Base-by-base conservation (phyloP, 2,329 filamentous ascomycete genomes). In the Phoma sp. region DNA sequence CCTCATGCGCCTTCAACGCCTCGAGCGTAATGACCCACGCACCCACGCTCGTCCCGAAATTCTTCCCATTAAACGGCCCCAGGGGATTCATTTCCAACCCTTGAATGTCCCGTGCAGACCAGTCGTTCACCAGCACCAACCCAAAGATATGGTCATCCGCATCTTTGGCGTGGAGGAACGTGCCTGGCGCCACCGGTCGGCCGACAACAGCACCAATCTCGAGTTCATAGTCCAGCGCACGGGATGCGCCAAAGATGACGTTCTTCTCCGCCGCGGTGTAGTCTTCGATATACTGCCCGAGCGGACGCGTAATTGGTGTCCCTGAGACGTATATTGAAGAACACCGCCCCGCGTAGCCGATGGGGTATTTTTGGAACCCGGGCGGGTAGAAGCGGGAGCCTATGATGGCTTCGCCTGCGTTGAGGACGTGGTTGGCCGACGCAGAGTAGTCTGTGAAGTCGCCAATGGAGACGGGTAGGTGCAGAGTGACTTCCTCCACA, bases 31-130 rank as follows among this genome's bases (percentile, higher is more conserved):
- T 69, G 11, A 88, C 74, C 86, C 86, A 88, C 0, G 86, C 84
- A 0, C 82, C 84, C 18, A 88, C 82, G 0, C 78, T 80, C 0
- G 84, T 88, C 6, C 78, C 80, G 36, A 87, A 86, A 26, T 80
- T 82, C 67, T 88, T 89, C 2, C 81, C 79, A 43, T 87, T 85
- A 46, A 87, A 78, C 0, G 86, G 86, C 0, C 85, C 85, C 0
- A 87, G 71, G 0, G 84, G 84, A 2, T 75, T 76, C 84, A 87
- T 87, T 60, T 88, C 86, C 18, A 84, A 74, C 0, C 72, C 78
- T 66, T 88, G 85, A 17, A 88, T 84, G 64, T 88, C 85, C n/a
- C 85, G 76, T 17, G 84, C 82, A 15, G 55, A 82, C 85, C 85
- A 88, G 57, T 88, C 85, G 57, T 88, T 88, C 11, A 88, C 63